Conservation (phyloP, 345 rosid genomes). For the Brassica cretica region DNA sequence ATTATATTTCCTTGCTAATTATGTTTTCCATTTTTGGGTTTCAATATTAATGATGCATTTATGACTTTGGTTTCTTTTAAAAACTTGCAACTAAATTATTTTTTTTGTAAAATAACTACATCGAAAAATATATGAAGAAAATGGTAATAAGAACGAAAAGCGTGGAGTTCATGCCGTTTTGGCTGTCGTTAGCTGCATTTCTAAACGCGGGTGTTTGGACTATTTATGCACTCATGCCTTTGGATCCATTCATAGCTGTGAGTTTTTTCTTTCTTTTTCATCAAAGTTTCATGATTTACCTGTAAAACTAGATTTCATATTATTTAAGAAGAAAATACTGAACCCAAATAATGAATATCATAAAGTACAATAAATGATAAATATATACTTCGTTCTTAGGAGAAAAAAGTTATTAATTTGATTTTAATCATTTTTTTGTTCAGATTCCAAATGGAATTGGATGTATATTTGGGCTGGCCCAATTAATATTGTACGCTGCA, state of each 20-base stretch:
- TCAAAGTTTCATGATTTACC: slow-evolving; percentile 10
- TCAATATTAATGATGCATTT: background rate
- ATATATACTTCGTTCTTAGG: background rate
- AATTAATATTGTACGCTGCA: slow-evolving; percentile 56
- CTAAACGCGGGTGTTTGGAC: slow-evolving; percentile 73
- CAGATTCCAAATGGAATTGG: slow-evolving; percentile 86
- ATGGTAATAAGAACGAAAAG: slow-evolving; percentile 76
- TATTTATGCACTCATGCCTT: slow-evolving; percentile 62
- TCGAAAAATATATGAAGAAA: slow-evolving; percentile 52
- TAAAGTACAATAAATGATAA: background rate
- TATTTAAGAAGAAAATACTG: background rate
- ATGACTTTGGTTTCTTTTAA: background rate
- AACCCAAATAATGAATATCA: background rate
- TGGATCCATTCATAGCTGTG: slow-evolving; percentile 74
- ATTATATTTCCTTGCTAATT: background rate
- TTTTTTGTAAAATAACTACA: background rate
- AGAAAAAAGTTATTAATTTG: background rate
- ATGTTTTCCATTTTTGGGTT: background rate
- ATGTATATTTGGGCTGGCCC: slow-evolving; percentile 55
- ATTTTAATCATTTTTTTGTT: background rate
- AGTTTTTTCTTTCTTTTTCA: slow-evolving; percentile 7
- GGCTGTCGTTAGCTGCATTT: slow-evolving; percentile 66
- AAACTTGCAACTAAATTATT: background rate
- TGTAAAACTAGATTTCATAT: background rate
- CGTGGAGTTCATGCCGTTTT: slow-evolving; percentile 93